Conservation (phyloP, 371 early-diverging fungal genomes). For the Capniomyces stellatus region DNA sequence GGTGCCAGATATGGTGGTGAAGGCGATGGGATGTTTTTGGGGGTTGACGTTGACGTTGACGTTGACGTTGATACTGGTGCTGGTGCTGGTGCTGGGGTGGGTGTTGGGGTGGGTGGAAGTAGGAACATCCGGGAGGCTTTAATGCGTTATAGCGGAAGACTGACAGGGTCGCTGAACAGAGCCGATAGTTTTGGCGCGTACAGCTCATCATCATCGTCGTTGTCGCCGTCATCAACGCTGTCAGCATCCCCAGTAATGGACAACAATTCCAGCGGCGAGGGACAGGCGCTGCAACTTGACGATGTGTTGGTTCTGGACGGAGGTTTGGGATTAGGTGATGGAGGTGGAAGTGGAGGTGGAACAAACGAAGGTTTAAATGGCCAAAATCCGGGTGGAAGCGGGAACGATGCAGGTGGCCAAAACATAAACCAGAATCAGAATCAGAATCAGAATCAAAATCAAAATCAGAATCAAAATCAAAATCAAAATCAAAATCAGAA, state of each 20-base stretch:
- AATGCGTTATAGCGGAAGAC: not conserved
- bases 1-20: not conserved
- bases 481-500: not conserved
- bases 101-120: not conserved
- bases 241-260: slow-evolving; percentile 18
- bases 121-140: not conserved
- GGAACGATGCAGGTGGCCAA: no score
- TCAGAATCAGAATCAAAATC: no score
- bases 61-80: no score
- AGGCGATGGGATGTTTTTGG: not conserved
- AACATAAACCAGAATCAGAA: no score
- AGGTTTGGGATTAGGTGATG: no score
- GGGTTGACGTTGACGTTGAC: no score
- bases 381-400: no score
- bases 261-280: not conserved
- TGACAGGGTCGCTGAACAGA: not conserved
- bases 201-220: slow-evolving; percentile 13
- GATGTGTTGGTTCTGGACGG: not conserved
- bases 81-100: no score
- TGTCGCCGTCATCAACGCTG: slow-evolving; percentile 23
- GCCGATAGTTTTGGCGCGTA: no score
- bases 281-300: not conserved
- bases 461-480: no score
- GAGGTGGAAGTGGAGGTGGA: no score
- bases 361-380: no score